Evolutionary conservation across 2,329 filamentous ascomycete species (phyloP), one percentile per base, ranked within the genome.

Genomic region (Aspergillus udagawae): DNA sequence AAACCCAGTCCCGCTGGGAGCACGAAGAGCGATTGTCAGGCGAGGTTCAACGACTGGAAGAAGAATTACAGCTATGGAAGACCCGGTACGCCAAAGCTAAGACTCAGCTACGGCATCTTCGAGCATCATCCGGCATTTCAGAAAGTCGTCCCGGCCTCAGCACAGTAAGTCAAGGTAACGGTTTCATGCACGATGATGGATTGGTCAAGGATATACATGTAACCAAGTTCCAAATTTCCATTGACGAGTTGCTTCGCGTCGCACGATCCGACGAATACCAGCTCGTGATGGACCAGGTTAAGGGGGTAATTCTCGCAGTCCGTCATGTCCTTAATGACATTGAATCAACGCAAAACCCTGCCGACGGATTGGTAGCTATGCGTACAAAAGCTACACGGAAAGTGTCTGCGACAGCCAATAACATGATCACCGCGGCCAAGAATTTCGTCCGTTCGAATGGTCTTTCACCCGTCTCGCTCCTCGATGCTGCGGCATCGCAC

Each of bases 401-500:
- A 57, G 89, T 97, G 3, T 95, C 92, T n/a, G 88, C 89, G 2
- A 96, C 93, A 1, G 92, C 94, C 51, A 97, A 97, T 79, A 94
- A 93, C 69, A 81, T 99, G 57, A 97, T 97, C 67, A 97, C 93
- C 2, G 91, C 93, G 1, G 89, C 91, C 35, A 96, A 95, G 78
- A 96, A 96, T 70, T 96, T 94, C 73, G 88, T 90, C 35, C 83
- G 85, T 10, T 87, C 91, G 0, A 86, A 85, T 21, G 94, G 94
- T 29, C 83, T 99, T 32, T 93, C 91, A 1, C 94, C 94, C 0
- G 88, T 99, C n/a, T 96, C 91, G 5, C 78, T 99, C 3, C 80
- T 99, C 23, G 94, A 99, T 73, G 94, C 93, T 3, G 93, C 94
- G 2, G 92, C 93, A 7, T 94, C 91, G 25, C 92, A 99, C 75